Percentiles rank a stretch among this genome's conserved stretches.
These are phyloP conservation scores for Eragrostis nindensis DNA, from an alignment of 176 grass and related monocot species.

Conservation along the genomic window DNA sequence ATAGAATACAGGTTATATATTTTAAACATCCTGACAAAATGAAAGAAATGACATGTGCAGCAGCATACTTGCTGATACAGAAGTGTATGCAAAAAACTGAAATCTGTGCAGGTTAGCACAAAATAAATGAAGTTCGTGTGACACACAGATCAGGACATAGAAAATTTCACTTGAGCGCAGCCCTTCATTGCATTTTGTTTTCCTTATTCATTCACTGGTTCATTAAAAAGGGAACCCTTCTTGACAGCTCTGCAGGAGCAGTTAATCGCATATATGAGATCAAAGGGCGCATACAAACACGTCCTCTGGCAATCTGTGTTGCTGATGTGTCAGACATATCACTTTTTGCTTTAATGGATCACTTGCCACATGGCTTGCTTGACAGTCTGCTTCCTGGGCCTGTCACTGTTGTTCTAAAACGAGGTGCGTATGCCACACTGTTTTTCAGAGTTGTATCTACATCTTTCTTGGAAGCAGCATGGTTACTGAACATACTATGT, in stretches of 20 bases:
- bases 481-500: slow-evolving; percentile 17
- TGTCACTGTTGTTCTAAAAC: slow-evolving; percentile 85
- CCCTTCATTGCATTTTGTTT: slow-evolving; percentile 16
- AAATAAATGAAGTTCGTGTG: not conserved
- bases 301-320: slow-evolving; percentile 89
- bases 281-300: slow-evolving; percentile 83
- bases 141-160: not conserved
- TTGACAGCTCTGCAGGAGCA: slow-evolving; percentile 82
- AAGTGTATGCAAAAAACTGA: not conserved
- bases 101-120: not conserved
- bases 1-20: not conserved
- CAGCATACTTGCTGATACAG: not conserved
- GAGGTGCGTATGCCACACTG: slow-evolving; percentile 59
- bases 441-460: not conserved
- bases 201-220: slow-evolving; percentile 35
- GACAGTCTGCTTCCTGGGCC: slow-evolving; percentile 85
- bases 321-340: slow-evolving; percentile 84
- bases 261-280: slow-evolving; percentile 91
- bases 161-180: not conserved
- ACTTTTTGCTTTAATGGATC: slow-evolving; percentile 76
- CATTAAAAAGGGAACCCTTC: slow-evolving; percentile 37
- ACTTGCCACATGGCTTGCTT: slow-evolving; percentile 81
- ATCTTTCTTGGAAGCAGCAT: slow-evolving; percentile 23
- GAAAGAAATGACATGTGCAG: not conserved
- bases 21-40: not conserved